These are phyloP conservation scores for Neurospora pannonica DNA, from an alignment of 495 filamentous ascomycete species.

Conservation along the genomic window DNA sequence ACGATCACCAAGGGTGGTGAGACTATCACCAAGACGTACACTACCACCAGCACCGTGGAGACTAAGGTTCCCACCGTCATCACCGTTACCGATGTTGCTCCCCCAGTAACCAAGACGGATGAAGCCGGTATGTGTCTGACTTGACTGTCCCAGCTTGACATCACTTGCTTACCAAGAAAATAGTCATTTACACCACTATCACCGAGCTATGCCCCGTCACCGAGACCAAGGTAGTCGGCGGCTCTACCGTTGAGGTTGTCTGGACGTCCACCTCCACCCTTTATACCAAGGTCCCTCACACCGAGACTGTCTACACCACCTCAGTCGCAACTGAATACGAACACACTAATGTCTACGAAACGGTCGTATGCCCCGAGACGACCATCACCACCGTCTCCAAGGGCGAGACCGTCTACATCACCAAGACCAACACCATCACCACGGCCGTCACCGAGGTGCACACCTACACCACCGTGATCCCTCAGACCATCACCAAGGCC, in stretches of 20 bases:
- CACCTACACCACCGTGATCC: constrained; percentile 25
- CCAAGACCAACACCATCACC: constrained; percentile 36
- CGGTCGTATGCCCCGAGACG: constrained; percentile 33
- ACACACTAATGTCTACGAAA: constrained; percentile 30
- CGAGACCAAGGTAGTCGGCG: constrained; percentile 34
- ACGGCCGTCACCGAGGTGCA: constrained; percentile 20
- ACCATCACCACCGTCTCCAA: constrained; percentile 32
- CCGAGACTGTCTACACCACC: constrained; percentile 24
- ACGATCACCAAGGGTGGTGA: constrained; percentile 28
- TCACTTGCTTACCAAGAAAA: background rate
- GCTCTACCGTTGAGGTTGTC: constrained; percentile 30
- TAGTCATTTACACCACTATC: constrained; percentile 28
- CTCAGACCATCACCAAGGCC: constrained; percentile 27
- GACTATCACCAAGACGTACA: constrained; percentile 36
- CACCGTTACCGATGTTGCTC: constrained; percentile 13
- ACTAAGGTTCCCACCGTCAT: constrained; percentile 18
- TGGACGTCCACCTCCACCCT: constrained; percentile 32
- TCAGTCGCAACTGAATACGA: constrained; percentile 29
- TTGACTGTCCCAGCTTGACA: background rate
- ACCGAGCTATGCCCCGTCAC: constrained; percentile 33
- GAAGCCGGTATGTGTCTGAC: constrained; percentile 3
- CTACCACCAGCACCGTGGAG: constrained; percentile 32
- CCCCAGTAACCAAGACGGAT: constrained; percentile 15
- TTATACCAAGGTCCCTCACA: constrained; percentile 12
- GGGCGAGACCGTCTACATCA: constrained; percentile 30